Percentiles rank a stretch among this genome's conserved stretches.
phyloP scores from a whole-genome alignment of 176 grass and related monocot species.

The Raddia distichophylla region DNA sequence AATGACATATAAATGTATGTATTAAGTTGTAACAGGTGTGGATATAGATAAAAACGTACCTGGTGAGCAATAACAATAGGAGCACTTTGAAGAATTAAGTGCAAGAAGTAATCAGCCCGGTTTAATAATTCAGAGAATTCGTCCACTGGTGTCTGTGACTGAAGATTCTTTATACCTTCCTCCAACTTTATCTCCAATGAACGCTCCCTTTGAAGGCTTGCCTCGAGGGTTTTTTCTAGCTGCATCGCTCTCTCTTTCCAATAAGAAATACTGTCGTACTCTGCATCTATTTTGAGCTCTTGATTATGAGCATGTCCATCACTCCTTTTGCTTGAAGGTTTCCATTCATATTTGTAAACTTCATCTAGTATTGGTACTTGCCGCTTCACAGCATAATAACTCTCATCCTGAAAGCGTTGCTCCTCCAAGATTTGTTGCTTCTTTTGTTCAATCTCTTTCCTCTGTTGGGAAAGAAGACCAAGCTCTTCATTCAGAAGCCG shows the following conservation, averaged over 20 bases:
- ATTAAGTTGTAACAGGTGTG: conserved; percentile 34
- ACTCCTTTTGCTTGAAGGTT: conserved; percentile 41
- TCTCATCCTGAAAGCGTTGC: conserved; percentile 67
- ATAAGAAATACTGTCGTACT: conserved; percentile 52
- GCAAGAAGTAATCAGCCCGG: conserved; percentile 95
- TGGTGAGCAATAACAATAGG: conserved; percentile 96
- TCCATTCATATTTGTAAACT: conserved; percentile 73
- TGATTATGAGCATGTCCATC: conserved; percentile 51
- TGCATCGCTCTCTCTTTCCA: conserved; percentile 68
- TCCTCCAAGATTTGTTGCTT: conserved; percentile 79
- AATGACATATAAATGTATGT: neutral
- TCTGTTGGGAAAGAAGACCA: conserved; percentile 60
- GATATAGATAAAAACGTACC: conserved; percentile 46
- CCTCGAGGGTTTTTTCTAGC: conserved; percentile 66
- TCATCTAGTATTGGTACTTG: conserved; percentile 83
- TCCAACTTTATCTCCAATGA: conserved; percentile 60
- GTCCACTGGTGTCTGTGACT: conserved; percentile 70
- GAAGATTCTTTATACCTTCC: conserved; percentile 65
- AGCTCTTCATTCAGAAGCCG: conserved; percentile 72
- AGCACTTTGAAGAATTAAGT: conserved; percentile 90
- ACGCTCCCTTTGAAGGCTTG: conserved; percentile 74
- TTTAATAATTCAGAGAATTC: conserved; percentile 81
- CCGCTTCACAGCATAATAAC: conserved; percentile 57
- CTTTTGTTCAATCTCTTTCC: conserved; percentile 81
- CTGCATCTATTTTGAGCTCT: conserved; percentile 72